Evolutionary conservation across 148 eudicot genomes (phyloP).

Genomic region (Polygonum aviculare): DNA sequence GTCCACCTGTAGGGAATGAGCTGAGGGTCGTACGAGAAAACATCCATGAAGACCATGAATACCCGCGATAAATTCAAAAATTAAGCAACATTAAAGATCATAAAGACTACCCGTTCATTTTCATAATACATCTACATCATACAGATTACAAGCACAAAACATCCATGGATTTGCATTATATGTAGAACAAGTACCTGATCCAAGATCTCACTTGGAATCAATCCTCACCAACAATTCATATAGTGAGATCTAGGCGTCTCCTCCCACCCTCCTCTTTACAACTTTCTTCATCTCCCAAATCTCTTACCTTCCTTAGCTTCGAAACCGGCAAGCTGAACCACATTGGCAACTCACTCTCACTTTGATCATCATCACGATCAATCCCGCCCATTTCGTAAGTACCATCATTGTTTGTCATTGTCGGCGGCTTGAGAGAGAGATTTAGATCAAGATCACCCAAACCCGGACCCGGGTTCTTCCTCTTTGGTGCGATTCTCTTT

Average conservation of each 20-base stretch:
- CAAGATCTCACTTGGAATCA: slow-evolving; percentile 3
- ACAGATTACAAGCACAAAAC: not conserved
- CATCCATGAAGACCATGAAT: no score
- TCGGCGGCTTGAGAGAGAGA: slow-evolving; percentile 8
- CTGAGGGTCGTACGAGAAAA: no score
- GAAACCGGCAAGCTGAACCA: not conserved
- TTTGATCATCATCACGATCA: not conserved
- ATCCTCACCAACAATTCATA: not conserved
- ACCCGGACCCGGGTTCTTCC: not conserved
- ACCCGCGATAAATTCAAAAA: no score
- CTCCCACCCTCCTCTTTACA: not conserved
- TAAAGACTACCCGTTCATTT: not conserved
- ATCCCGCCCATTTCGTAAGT: not conserved
- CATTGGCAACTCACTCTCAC: not conserved
- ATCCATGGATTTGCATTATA: not conserved
- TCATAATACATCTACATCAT: not conserved
- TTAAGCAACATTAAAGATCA: not conserved
- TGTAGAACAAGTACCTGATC: not conserved
- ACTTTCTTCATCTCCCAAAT: not conserved
- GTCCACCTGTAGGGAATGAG: no score
- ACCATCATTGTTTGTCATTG: not conserved
- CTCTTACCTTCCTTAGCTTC: not conserved
- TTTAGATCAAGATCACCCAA: slow-evolving; percentile 3
- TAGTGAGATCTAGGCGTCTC: not conserved
- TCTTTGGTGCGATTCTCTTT: not conserved